These are phyloP conservation scores for Periconia sp. DNA, from an alignment of 2,329 filamentous ascomycete genomes.

Conservation along the genomic window DNA sequence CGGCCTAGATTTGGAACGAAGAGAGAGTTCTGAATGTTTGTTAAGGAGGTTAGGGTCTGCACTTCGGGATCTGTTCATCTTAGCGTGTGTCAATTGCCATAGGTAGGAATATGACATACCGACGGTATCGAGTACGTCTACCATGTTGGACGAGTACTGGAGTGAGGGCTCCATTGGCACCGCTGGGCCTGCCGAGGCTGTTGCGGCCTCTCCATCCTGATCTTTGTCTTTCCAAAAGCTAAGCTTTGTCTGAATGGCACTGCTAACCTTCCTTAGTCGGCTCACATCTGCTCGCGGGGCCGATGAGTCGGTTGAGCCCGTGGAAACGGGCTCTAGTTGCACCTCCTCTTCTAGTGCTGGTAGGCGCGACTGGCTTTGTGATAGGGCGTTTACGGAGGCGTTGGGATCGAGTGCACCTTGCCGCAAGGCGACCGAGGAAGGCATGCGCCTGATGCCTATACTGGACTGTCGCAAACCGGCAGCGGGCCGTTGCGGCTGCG, in stretches of 20 bases:
- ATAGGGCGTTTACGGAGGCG: conserved; percentile 27
- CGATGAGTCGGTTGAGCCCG: conserved; percentile 20
- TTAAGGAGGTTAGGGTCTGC: conserved; percentile 80
- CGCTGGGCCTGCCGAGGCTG: neutral
- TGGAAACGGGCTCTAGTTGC: conserved; percentile 25
- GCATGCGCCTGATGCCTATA: conserved; percentile 43
- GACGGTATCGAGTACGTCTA: conserved; percentile 72
- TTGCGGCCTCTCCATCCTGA: conserved; percentile 5
- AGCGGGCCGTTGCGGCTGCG: conserved; percentile 28
- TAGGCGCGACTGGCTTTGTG: conserved; percentile 25
- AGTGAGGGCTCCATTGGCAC: conserved; percentile 8
- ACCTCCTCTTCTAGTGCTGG: conserved; percentile 36
- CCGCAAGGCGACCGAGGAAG: conserved; percentile 30
- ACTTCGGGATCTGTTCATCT: conserved; percentile 75
- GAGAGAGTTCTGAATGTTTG: conserved; percentile 88
- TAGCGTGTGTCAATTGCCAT: neutral
- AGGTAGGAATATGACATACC: conserved; percentile 59
- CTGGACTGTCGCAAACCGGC: conserved; percentile 38
- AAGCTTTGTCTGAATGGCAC: conserved; percentile 34
- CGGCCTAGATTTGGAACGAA: conserved; percentile 82
- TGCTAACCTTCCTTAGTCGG: conserved; percentile 35
- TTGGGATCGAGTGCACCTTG: conserved; percentile 27
- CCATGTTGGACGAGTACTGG: conserved; percentile 67
- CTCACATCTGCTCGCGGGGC: conserved; percentile 16
- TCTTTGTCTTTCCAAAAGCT: conserved; percentile 32